Percentiles rank a stretch among this genome's conserved stretches.
phyloP scores from a whole-genome alignment of 139 green algal genomes.

The Volvox africanus region DNA sequence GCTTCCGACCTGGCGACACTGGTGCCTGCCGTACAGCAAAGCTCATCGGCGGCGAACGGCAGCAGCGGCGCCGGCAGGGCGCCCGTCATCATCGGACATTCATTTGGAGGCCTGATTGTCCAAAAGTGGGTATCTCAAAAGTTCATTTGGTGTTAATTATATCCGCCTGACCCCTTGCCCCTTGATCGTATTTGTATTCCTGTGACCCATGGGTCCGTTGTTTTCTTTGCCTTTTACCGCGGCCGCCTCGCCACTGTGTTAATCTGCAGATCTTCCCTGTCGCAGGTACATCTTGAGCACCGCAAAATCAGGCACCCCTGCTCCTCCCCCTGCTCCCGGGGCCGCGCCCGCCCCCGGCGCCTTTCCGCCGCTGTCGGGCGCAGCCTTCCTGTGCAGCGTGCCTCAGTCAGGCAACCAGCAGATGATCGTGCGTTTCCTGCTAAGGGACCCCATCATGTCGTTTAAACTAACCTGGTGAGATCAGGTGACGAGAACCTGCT shows the following conservation, averaged over 20 bases:
- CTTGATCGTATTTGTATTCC: no score
- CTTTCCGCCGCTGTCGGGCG: slow-evolving; percentile 59
- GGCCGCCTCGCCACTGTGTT: no score
- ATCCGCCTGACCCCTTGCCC: not conserved
- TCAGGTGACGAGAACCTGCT: no score
- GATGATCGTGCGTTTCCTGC: slow-evolving; percentile 71
- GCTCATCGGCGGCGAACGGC: not conserved
- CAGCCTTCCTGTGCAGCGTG: slow-evolving; percentile 70
- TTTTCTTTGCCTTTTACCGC: no score
- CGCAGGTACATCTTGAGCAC: slow-evolving; percentile 49
- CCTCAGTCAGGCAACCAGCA: slow-evolving; percentile 78
- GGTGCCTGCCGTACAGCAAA: slow-evolving; percentile 50
- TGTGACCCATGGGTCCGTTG: no score
- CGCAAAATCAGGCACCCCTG: not conserved
- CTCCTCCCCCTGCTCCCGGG: not conserved
- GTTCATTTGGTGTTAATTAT: not conserved
- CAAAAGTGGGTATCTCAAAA: slow-evolving; percentile 73
- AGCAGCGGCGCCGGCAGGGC: not conserved
- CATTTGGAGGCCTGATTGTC: slow-evolving; percentile 85
- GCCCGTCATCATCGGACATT: slow-evolving; percentile 87
- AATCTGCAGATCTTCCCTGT: no score
- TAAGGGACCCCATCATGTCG: slow-evolving; percentile 60
- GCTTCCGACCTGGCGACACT: slow-evolving; percentile 75
- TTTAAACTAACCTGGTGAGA: slow-evolving; percentile 80
- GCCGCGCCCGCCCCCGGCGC: slow-evolving; percentile 11